These are phyloP conservation scores for Boletus huronensis DNA, from an alignment of 768 basidiomycete species.

Conservation along the genomic window DNA sequence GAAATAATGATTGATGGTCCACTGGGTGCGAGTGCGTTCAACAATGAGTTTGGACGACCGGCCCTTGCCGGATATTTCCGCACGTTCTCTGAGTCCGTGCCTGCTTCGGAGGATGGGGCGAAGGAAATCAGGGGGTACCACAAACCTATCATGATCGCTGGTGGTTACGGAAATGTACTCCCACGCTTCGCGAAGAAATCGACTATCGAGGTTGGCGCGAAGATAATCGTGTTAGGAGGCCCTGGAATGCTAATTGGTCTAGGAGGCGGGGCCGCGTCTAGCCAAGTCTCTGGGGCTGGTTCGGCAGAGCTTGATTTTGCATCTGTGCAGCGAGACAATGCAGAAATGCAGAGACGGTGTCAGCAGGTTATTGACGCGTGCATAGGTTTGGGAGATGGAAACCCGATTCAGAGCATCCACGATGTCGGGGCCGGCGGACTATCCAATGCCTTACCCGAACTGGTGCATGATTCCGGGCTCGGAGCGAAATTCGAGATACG, in stretches of 20 bases:
- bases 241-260: conserved; percentile 96
- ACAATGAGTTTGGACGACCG: conserved; percentile 97
- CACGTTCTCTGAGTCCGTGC: conserved; percentile 81
- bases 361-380: conserved; percentile 98
- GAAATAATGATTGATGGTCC: conserved; percentile 99
- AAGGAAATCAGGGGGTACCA: conserved; percentile 90
- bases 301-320: conserved; percentile 96
- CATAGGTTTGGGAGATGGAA: conserved; percentile 52
- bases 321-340: conserved; percentile 95
- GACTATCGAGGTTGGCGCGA: conserved; percentile 74
- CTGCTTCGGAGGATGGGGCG: conserved; percentile 45
- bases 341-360: conserved; percentile 96
- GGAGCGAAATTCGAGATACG: conserved; percentile 93
- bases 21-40: conserved; percentile 92
- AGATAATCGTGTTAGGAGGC: conserved; percentile 90
- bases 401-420: conserved; percentile 93
- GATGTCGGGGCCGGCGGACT: conserved; percentile 97
- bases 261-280: conserved; percentile 95
- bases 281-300: conserved; percentile 86
- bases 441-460: conserved; percentile 93
- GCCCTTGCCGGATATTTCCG: conserved; percentile 93
- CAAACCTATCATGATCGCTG: conserved; percentile 99
- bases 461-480: conserved; percentile 93
- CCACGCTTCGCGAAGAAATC: conserved; percentile 78
- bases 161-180: conserved; percentile 92